phyloP scores from a whole-genome alignment of 1,139 yeast species.

The Candida mesenterica region DNA sequence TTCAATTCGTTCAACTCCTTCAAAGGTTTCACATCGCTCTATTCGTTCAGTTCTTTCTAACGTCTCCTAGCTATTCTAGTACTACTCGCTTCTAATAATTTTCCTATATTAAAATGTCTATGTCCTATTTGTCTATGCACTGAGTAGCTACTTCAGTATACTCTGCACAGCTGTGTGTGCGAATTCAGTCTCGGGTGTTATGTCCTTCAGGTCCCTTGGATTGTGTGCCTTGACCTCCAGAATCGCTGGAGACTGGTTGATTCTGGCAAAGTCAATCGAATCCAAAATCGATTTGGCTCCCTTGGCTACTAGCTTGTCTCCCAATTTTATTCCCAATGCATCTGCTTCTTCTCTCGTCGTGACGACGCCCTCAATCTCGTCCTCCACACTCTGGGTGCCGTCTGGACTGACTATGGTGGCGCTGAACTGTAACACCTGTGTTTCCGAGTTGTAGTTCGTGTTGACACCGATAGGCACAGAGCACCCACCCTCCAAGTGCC shows the following conservation, averaged over 20 bases:
- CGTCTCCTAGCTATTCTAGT: too few relatives aligned
- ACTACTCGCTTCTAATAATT: too few relatives aligned
- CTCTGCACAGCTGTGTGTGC: too few relatives aligned
- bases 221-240: too few relatives aligned
- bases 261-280: constrained; percentile 69
- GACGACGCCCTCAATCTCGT: constrained; percentile 35
- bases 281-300: constrained; percentile 88
- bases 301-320: constrained; percentile 59
- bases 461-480: constrained; percentile 95
- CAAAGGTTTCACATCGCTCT: too few relatives aligned
- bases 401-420: constrained; percentile 86
- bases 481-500: constrained; percentile 94
- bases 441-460: constrained; percentile 48
- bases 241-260: constrained; percentile 39
- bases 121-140: too few relatives aligned
- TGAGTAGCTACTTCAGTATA: too few relatives aligned
- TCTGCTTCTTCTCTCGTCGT: constrained; percentile 60
- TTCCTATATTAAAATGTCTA: too few relatives aligned
- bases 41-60: too few relatives aligned
- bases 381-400: constrained; percentile 69
- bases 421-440: constrained; percentile 48
- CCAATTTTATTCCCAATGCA: constrained; percentile 66
- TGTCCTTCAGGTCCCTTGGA: background rate
- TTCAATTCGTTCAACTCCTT: too few relatives aligned
- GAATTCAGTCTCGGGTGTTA: too few relatives aligned